Evolutionary conservation across 2,329 filamentous ascomycete genomes (phyloP), one percentile per base, ranked within the genome.

Genomic region (Mycogone perniciosa): DNA sequence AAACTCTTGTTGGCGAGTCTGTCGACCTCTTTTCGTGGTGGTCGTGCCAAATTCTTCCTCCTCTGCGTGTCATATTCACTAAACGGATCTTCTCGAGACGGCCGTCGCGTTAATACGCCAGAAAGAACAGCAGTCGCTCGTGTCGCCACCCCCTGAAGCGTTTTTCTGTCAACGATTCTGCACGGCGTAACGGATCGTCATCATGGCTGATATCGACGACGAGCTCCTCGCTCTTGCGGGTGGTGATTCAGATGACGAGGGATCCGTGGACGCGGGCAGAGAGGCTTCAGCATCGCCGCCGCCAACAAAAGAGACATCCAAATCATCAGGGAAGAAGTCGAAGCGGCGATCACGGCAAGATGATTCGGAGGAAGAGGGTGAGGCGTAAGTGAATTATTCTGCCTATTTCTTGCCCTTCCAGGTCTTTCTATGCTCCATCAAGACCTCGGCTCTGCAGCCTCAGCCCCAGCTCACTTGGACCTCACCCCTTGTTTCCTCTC

Each of bases 151-250:
- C 10, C 31, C 43, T 45, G 31, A 27, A 35, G 27, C 13, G 10
- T 8, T 10, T 29, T 42, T 42, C 8, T 42, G 20, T 20, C 27
- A 11, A 27, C 39, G 26, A 29, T 42, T 10, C 13, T 29, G 10
- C 10, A 10, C 13, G 26, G 39, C 7, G 39, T 42, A 27, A 29
- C 13, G 39, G 6, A 20, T 30, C 31, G n/a, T 51, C 54, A 77
- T 57, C 62, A 95, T 96, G 90, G 86, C 88, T 51, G 88, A 92
- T 65, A 80, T 96, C 59, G 92, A 97, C 66, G 90, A 92, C 62
- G 92, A 96, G 74, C 84, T 97, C 58, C 85, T 97, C 57, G 91
- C 89, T 64, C 84, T 97, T 58, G 93, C 91, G 49, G 93, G 89
- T 62, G 89, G 88, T 59, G 86, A 81, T 48, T 80, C 81, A 52